Conservation (phyloP, 441 rosid species). For the Eutrema salsugineum region DNA sequence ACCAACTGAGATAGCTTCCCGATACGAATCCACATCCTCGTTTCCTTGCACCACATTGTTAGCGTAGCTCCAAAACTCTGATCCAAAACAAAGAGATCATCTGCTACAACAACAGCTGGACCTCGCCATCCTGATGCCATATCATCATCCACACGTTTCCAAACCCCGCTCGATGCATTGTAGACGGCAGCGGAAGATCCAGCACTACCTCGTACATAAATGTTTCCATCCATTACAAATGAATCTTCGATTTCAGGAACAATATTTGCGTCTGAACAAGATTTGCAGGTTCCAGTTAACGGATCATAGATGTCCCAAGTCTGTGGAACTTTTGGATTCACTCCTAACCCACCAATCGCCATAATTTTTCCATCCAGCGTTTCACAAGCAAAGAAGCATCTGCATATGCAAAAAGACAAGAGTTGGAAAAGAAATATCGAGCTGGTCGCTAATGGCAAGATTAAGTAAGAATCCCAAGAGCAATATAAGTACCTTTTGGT, state of each 20-base stretch:
- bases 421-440: background rate
- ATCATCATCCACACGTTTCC: slow-evolving; percentile 65
- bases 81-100: slow-evolving; percentile 66
- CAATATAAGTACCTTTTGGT: slow-evolving; percentile 47
- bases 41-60: slow-evolving; percentile 61
- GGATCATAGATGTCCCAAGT: slow-evolving; percentile 74
- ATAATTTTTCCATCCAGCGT: slow-evolving; percentile 55
- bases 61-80: slow-evolving; percentile 71
- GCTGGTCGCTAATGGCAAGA: background rate
- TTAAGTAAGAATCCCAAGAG: background rate
- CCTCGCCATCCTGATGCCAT: slow-evolving; percentile 78
- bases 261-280: slow-evolving; percentile 37
- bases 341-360: slow-evolving; percentile 70
- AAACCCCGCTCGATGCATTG: slow-evolving; percentile 44
- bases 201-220: slow-evolving; percentile 48
- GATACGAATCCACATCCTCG: slow-evolving; percentile 58
- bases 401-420: slow-evolving; percentile 10
- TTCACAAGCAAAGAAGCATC: slow-evolving; percentile 82
- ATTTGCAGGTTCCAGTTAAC: slow-evolving; percentile 40
- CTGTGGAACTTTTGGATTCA: slow-evolving; percentile 38
- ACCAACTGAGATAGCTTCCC: slow-evolving; percentile 61
- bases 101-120: slow-evolving; percentile 71
- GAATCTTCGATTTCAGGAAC: slow-evolving; percentile 64
- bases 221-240: slow-evolving; percentile 60
- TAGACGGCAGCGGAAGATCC: slow-evolving; percentile 48